phyloP scores from a whole-genome alignment of 768 basidiomycete genomes.

The Strobilomyces echinocephalus region DNA sequence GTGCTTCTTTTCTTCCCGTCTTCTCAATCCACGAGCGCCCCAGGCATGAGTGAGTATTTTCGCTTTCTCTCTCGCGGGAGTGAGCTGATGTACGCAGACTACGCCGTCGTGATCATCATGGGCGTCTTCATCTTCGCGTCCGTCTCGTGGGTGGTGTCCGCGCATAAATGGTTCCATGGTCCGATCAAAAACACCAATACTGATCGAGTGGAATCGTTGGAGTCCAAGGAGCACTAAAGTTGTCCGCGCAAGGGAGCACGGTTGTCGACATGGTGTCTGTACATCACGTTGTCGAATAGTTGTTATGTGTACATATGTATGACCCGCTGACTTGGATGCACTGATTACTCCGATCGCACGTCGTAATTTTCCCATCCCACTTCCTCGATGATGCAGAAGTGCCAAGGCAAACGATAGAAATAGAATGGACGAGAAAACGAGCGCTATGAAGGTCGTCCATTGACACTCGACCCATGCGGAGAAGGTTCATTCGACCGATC shows the following conservation, averaged over 20 bases:
- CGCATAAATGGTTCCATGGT: conserved; percentile 67
- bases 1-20: conserved; percentile 57
- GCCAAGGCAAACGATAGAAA: neutral
- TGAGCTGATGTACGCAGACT: conserved; percentile 41
- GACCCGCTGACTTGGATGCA: neutral
- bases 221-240: conserved; percentile 12
- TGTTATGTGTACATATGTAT: neutral
- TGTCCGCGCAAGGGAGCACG: neutral
- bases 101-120: conserved; percentile 62
- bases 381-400: neutral
- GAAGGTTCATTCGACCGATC: conserved; percentile 19
- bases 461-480: conserved; percentile 19
- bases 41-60: conserved; percentile 51
- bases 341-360: neutral
- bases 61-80: neutral
- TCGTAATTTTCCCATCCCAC: neutral
- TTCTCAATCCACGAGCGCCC: conserved; percentile 35
- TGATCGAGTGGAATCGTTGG: neutral
- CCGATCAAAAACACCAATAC: conserved; percentile 50
- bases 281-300: neutral
- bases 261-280: neutral
- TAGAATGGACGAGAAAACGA: neutral
- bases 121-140: conserved; percentile 62
- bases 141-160: conserved; percentile 61
- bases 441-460: conserved; percentile 22